Base-by-base conservation (phyloP, 257 asterid species). In the Penstemon davidsonii region DNA sequence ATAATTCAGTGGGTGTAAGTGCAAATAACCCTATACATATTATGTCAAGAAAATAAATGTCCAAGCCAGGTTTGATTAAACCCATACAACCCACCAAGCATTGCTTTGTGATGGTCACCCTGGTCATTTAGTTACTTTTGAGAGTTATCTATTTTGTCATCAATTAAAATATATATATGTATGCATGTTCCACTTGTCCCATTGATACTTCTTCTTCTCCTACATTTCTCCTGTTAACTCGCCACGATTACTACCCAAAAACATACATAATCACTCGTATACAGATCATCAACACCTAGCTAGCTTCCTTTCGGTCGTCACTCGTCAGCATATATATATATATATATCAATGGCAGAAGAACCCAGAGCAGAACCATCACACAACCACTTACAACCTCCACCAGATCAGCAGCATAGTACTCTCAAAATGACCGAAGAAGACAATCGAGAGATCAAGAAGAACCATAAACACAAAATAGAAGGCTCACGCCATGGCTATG, bases 121-220 rank as follows among this genome's bases (percentile, higher is more conserved):
- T 15, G 18, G 18, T 15, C 18, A 15, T 15, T 15, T 15, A 15
- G 18, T 15, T 15, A 15, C 18, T 15, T 15, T 15, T 15, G 18
- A 15, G 18, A 15, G 18, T 15, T 15, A 15, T 15, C 18, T 15
- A 15, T 15, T 15, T 15, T 15, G 18, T 15, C 18, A 15, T 15
- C 18, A 15, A 15, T 15, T 15, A 15, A 15, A 15, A 25, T 25
- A 25, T 25, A 25, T 15, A 15, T 25, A 25, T 25, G 33, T 25
- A 25, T 25, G 33, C 33, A 45, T 11, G 15, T 65, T 73, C 65
- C 73, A 66, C 79, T 45, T 77, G 80, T 68, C 80, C 53, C 50
- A 12, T 66, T 5, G 6, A 38, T 8, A 55, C 50, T 45, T 55
- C 66, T 19, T 64, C 70, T 50, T 41, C 67, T 54, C 15, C 68